phyloP scores from a whole-genome alignment of 2,329 filamentous ascomycete species.

The Aspergillus nomiae region DNA sequence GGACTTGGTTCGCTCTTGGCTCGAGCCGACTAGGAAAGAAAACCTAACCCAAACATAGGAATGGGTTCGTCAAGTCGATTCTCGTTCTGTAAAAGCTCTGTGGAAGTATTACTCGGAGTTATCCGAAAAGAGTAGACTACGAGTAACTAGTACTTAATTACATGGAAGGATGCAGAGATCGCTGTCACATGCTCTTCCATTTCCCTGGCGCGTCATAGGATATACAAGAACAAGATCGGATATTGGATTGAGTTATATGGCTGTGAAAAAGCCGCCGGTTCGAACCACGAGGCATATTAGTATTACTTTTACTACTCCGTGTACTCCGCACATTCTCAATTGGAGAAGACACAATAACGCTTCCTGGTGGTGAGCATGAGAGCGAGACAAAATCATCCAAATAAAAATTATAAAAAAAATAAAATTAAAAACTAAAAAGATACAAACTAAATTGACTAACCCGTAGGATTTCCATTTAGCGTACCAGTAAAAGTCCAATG shows the following conservation, averaged over 20 bases:
- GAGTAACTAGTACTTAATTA: neutral
- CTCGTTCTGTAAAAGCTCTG: neutral
- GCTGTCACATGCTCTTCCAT: neutral
- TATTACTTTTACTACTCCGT: neutral
- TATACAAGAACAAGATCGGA: neutral
- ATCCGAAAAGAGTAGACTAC: neutral
- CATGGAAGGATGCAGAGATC: neutral
- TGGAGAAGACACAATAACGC: neutral
- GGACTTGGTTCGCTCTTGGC: neutral
- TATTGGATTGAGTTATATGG: neutral
- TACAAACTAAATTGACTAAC: too few species aligned
- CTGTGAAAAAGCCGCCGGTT: neutral
- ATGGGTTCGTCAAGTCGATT: neutral
- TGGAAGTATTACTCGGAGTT: neutral
- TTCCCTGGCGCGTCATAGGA: neutral
- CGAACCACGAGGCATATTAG: neutral
- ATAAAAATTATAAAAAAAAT: neutral
- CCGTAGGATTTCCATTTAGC: neutral
- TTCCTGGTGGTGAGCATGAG: neutral
- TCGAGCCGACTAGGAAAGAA: neutral
- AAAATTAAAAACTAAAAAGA: slow-evolving; percentile 3
- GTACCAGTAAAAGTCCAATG: neutral
- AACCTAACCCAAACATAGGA: neutral
- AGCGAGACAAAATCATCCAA: neutral
- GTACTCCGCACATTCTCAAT: neutral